These are phyloP conservation scores for Leersia perrieri DNA, from an alignment of 176 grass and related monocot genomes.

Conservation along the genomic window DNA sequence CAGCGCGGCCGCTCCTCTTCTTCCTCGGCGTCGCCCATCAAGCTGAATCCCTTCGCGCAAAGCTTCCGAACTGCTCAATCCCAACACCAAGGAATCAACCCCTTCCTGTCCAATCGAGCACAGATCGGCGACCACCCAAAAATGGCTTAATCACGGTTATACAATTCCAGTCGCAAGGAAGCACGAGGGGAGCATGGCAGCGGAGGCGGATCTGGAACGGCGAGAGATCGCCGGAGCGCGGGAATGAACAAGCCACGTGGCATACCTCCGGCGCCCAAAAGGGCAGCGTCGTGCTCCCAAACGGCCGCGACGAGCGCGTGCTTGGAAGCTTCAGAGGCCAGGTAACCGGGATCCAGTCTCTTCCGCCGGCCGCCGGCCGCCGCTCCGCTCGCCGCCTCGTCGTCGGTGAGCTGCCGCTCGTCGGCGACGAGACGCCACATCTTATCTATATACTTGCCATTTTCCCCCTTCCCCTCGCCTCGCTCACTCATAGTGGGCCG, in stretches of 20 bases:
- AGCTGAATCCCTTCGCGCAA: neutral
- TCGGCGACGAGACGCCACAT: neutral
- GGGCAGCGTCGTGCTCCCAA: neutral
- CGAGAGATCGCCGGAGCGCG: neutral
- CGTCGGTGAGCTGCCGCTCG: neutral
- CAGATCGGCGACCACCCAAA: neutral
- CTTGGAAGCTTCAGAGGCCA: neutral
- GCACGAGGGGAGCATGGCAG: neutral
- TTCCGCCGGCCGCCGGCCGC: neutral
- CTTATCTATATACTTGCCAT: no score
- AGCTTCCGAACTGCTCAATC: neutral
- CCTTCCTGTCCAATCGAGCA: neutral
- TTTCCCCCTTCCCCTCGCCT: no score
- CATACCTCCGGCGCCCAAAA: neutral
- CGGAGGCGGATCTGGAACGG: neutral
- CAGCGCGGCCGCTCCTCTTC: constrained; percentile 51
- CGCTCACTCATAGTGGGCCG: no score
- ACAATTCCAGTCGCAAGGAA: neutral
- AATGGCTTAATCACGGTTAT: neutral
- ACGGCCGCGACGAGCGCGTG: neutral
- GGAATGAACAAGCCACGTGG: neutral
- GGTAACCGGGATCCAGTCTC: neutral
- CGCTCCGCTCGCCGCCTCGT: neutral
- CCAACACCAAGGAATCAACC: neutral
- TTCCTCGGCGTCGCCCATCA: constrained; percentile 16